These are phyloP conservation scores for Scortechinia acanthostroma DNA, from an alignment of 2,329 filamentous ascomycete genomes.

Conservation along the genomic window DNA sequence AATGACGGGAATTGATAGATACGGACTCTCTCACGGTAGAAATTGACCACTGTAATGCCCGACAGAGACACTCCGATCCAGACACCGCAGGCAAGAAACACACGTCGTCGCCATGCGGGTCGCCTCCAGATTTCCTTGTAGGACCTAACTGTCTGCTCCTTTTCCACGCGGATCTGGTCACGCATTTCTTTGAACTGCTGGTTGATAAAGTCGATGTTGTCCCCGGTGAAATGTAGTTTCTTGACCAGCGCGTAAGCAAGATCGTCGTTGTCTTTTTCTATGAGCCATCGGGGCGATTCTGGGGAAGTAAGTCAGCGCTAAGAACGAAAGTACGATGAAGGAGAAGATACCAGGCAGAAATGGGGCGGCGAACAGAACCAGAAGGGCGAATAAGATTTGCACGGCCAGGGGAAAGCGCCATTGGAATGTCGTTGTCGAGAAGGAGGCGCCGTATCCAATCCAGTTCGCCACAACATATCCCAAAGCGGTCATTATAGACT, in stretches of 20 bases:
- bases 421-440: conserved; percentile 13
- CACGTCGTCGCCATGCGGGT: conserved; percentile 32
- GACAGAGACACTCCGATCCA: conserved; percentile 36
- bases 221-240: conserved; percentile 17
- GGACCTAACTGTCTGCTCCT: conserved; percentile 20
- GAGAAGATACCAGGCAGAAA: conserved; percentile 16
- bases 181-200: too few relatives aligned
- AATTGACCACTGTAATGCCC: too few relatives aligned
- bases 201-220: too few relatives aligned
- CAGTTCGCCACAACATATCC: too few relatives aligned
- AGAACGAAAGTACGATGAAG: too few relatives aligned
- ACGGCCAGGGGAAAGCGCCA: conserved; percentile 21
- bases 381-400: conserved; percentile 14
- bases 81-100: conserved; percentile 35
- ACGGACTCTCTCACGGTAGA: too few relatives aligned
- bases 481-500: too few relatives aligned
- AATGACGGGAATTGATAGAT: too few relatives aligned
- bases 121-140: conserved; percentile 27
- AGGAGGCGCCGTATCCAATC: conserved; percentile 20
- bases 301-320: too few relatives aligned
- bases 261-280: conserved; percentile 24
- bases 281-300: conserved; percentile 14
- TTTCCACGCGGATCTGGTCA: too few relatives aligned
- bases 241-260: conserved; percentile 22
- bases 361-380: conserved; percentile 11